phyloP scores from a whole-genome alignment of 2,329 filamentous ascomycete genomes.

The Diplocarpon mali region DNA sequence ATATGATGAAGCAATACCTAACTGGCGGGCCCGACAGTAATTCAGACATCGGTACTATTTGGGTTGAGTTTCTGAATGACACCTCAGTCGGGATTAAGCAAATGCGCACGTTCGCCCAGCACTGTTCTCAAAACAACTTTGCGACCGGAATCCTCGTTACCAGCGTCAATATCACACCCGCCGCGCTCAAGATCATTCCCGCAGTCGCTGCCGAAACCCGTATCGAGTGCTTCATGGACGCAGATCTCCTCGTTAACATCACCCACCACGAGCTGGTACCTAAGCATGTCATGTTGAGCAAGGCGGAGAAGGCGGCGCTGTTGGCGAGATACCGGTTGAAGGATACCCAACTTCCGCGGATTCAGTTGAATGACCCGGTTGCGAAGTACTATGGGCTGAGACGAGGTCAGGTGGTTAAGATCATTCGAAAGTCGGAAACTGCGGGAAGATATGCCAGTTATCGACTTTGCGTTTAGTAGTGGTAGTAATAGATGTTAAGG shows the following conservation, averaged over 20 bases:
- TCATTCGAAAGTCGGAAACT: conserved; percentile 90
- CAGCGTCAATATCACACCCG: conserved; percentile 68
- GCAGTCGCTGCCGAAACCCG: conserved; percentile 64
- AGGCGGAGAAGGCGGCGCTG: conserved; percentile 78
- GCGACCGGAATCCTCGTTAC: conserved; percentile 88
- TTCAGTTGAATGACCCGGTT: conserved; percentile 84
- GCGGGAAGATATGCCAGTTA: conserved; percentile 96
- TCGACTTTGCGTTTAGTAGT: conserved; percentile 49
- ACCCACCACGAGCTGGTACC: conserved; percentile 95
- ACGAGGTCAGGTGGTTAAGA: conserved; percentile 94
- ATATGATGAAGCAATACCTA: conserved; percentile 74
- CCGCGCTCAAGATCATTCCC: conserved; percentile 77
- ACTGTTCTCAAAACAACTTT: conserved; percentile 69
- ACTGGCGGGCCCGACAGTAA: conserved; percentile 50
- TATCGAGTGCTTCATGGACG: conserved; percentile 92
- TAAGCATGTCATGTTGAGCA: conserved; percentile 79
- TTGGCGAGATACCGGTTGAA: conserved; percentile 87
- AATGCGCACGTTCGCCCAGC: conserved; percentile 79
- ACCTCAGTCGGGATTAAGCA: conserved; percentile 79
- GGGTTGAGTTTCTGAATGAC: conserved; percentile 83
- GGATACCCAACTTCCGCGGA: conserved; percentile 91
- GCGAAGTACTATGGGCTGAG: conserved; percentile 84
- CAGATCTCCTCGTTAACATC: conserved; percentile 94
- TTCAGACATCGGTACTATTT: conserved; percentile 73
- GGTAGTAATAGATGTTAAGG: not conserved